Percentiles rank a stretch among this genome's conserved stretches.
Conservation (phyloP, 352 stramenopile genomes). For the Blastocystis sp. region DNA sequence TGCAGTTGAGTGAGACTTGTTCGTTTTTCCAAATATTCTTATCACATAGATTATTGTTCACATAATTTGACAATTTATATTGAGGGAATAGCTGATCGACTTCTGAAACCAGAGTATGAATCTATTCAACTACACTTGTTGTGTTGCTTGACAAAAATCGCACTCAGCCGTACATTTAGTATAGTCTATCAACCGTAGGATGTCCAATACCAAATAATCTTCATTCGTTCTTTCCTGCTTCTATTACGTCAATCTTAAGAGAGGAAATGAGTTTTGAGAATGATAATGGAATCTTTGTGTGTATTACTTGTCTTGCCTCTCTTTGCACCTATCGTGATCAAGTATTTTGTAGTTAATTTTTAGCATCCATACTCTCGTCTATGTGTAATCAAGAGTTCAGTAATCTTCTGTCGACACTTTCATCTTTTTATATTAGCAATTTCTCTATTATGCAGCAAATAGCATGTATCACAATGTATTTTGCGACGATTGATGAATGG, state of each 20-base stretch:
- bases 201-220: neutral
- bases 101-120: neutral
- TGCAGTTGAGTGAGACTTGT: no score
- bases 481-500: neutral
- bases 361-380: neutral
- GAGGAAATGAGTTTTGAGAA: neutral
- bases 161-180: neutral
- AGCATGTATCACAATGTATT: slow-evolving; percentile 18
- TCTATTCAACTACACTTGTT: neutral
- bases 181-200: neutral
- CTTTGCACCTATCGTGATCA: slow-evolving; percentile 5
- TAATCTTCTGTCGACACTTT: neutral
- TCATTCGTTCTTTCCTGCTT: neutral
- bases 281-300: neutral
- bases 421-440: neutral
- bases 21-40: no score
- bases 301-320: neutral
- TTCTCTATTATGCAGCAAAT: slow-evolving; percentile 35
- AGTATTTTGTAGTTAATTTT: neutral
- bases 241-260: neutral
- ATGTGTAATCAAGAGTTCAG: neutral
- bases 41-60: no score
- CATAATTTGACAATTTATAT: no score
- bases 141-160: neutral
- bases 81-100: neutral